phyloP scores from a whole-genome alignment of 1,284 basidiomycete genomes.

The Calocybe gambosa region DNA sequence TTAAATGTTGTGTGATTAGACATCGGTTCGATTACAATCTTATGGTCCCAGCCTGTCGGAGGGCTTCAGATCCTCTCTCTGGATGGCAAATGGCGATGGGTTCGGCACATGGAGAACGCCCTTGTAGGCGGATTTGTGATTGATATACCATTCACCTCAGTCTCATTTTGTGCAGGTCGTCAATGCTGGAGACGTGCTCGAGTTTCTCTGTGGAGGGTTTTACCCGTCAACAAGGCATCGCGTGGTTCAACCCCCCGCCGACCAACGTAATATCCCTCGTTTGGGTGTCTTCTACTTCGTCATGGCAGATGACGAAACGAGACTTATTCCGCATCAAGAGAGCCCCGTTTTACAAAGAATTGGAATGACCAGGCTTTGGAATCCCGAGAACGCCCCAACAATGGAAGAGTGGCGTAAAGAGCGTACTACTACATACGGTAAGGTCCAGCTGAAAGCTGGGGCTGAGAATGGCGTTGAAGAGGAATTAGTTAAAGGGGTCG shows the following conservation, averaged over 20 bases:
- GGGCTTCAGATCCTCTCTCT: conserved; percentile 43
- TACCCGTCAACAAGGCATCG: conserved; percentile 41
- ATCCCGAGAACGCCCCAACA: conserved; percentile 27
- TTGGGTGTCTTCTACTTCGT: conserved; percentile 50
- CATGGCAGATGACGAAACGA: conserved; percentile 31
- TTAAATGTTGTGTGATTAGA: conserved; percentile 36
- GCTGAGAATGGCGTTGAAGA: conserved; percentile 15
- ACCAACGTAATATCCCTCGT: conserved; percentile 40
- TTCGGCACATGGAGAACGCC: conserved; percentile 15
- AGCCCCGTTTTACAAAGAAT: conserved; percentile 34
- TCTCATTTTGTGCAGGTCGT: conserved; percentile 7
- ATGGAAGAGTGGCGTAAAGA: conserved; percentile 32
- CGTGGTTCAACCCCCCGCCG: conserved; percentile 24
- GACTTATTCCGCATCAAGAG: conserved; percentile 31
- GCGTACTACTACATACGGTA: conserved; percentile 28
- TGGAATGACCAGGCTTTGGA: conserved; percentile 25
- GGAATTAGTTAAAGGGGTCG: conserved; percentile 15
- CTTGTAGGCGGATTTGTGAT: conserved; percentile 3
- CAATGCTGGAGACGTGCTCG: conserved; percentile 28
- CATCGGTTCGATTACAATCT: conserved; percentile 44
- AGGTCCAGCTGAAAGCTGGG: conserved; percentile 20
- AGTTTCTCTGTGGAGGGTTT: conserved; percentile 50
- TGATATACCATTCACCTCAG: neutral
- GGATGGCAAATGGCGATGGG: conserved; percentile 38
- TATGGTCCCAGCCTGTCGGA: conserved; percentile 52